Conservation (phyloP, 495 filamentous ascomycete genomes). For the Mytilinidion resinicola region DNA sequence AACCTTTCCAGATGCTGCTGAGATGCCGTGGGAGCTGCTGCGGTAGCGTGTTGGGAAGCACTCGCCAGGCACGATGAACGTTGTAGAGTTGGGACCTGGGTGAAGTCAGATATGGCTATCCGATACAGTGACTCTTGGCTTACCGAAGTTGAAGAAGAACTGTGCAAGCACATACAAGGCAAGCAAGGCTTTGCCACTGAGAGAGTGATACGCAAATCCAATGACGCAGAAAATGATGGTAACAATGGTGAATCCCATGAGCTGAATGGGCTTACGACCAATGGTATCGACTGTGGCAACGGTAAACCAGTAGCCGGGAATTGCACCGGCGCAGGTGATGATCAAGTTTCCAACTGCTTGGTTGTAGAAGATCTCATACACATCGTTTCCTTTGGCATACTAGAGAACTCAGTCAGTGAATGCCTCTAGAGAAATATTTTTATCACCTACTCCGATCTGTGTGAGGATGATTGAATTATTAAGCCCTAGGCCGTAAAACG, state of each 20-base stretch:
- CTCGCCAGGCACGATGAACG: constrained; percentile 86
- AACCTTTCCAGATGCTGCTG: constrained; percentile 74
- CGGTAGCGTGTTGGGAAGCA: constrained; percentile 85
- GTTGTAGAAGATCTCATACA: constrained; percentile 31
- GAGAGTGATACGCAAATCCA: constrained; percentile 30
- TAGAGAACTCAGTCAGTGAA: neutral
- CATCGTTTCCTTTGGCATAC: constrained; percentile 19
- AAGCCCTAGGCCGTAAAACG: constrained; percentile 74
- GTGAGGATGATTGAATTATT: constrained; percentile 43
- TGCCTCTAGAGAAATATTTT: neutral
- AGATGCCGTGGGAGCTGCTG: constrained; percentile 77
- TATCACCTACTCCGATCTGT: constrained; percentile 25
- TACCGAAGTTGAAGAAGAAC: constrained; percentile 80
- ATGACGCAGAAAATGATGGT: constrained; percentile 31
- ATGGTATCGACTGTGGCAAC: constrained; percentile 33
- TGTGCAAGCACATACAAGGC: constrained; percentile 73
- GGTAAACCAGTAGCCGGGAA: constrained; percentile 36
- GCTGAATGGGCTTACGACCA: constrained; percentile 35
- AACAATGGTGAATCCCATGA: constrained; percentile 31
- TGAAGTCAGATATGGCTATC: neutral
- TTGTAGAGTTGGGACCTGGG: constrained; percentile 66
- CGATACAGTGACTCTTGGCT: neutral
- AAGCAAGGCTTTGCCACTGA: constrained; percentile 44
- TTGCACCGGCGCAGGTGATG: constrained; percentile 33
- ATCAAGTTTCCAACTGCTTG: constrained; percentile 33